These are phyloP conservation scores for Pezicula rhizophila DNA, from an alignment of 2,329 filamentous ascomycete genomes.

Conservation along the genomic window DNA sequence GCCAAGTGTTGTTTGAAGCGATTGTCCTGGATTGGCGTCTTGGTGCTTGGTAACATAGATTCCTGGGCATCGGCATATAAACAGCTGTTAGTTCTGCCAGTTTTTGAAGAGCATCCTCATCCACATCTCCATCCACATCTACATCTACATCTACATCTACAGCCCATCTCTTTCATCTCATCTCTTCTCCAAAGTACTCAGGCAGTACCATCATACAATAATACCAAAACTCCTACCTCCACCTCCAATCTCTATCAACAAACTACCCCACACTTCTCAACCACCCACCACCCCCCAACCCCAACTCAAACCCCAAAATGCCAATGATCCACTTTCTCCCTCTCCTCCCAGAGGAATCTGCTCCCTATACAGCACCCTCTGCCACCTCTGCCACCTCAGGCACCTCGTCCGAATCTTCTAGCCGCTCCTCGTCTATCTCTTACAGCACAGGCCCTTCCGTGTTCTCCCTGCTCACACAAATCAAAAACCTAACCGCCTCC, in stretches of 20 bases:
- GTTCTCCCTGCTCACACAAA: neutral
- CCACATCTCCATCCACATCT: neutral
- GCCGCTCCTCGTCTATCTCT: neutral
- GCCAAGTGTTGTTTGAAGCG: neutral
- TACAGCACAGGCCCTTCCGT: neutral
- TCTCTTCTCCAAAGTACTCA: neutral
- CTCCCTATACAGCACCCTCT: neutral
- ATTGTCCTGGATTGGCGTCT: neutral
- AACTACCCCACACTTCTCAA: neutral
- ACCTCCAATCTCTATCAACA: neutral
- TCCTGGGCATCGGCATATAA: neutral
- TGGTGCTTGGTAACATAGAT: neutral
- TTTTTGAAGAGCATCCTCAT: neutral
- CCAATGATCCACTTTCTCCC: conserved; percentile 2
- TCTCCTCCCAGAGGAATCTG: neutral
- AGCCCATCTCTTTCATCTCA: neutral
- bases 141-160: neutral
- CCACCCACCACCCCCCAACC: too few relatives aligned
- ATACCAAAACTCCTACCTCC: neutral
- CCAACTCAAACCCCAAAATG: neutral
- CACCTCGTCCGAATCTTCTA: neutral
- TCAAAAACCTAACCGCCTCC: neutral
- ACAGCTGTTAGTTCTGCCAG: neutral
- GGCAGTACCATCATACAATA: neutral
- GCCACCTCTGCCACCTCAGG: neutral